phyloP scores from a whole-genome alignment of 371 early-diverging fungal species.

The Mortierella sp. region DNA sequence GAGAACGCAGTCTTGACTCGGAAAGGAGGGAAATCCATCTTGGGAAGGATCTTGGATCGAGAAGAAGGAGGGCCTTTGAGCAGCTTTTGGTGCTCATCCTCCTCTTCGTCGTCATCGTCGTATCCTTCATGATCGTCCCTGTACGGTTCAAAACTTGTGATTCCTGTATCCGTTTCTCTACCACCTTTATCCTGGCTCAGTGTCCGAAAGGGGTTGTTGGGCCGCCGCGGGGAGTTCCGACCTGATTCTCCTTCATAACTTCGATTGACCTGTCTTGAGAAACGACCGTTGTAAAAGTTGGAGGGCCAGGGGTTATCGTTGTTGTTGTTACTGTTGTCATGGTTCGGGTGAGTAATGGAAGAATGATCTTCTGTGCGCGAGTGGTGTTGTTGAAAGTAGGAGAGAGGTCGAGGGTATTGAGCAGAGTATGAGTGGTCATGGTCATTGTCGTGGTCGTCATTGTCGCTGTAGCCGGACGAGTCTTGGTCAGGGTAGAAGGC shows the following conservation, averaged over 20 bases:
- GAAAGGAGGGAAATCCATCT: slow-evolving; percentile 10
- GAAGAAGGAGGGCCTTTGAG: slow-evolving; percentile 4
- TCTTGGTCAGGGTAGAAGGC: slow-evolving; percentile 48
- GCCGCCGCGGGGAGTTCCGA: slow-evolving; percentile 11
- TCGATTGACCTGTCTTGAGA: slow-evolving; percentile 17
- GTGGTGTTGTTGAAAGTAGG: too few relatives aligned
- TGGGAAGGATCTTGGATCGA: slow-evolving; percentile 22
- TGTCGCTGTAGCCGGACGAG: slow-evolving; percentile 37
- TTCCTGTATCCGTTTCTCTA: not conserved
- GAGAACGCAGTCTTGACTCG: not conserved
- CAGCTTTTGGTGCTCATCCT: not conserved
- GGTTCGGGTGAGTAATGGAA: not conserved
- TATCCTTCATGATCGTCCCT: too few relatives aligned
- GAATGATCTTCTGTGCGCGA: slow-evolving; percentile 1
- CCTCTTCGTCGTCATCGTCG: slow-evolving; percentile 1
- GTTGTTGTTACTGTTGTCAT: not conserved
- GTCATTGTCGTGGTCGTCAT: slow-evolving; percentile 17
- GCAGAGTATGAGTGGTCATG: not conserved
- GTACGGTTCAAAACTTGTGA: slow-evolving; percentile 16
- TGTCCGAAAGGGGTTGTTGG: slow-evolving; percentile 27
- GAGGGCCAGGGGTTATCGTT: slow-evolving; percentile 36
- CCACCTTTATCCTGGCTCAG: slow-evolving; percentile 14
- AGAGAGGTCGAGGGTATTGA: not conserved
- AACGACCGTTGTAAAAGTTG: slow-evolving; percentile 25
- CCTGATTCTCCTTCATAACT: not conserved